A percentile compares a stretch with the other conserved stretches of the same genome.
Conservation (phyloP, 441 rosid genomes). For the Croton setiger region DNA sequence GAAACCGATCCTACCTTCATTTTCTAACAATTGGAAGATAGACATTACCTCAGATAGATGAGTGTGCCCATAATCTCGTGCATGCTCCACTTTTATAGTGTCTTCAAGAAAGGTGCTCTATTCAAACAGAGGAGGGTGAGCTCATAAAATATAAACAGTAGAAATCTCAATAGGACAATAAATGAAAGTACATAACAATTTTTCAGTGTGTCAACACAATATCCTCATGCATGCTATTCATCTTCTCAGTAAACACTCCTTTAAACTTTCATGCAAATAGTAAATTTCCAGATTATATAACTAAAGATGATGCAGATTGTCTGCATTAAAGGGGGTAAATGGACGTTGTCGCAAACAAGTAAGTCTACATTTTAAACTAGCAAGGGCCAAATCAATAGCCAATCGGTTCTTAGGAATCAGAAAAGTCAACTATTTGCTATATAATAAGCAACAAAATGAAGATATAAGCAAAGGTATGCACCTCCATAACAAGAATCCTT, state of each 20-base stretch:
- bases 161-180: neutral
- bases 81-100: conserved; percentile 66
- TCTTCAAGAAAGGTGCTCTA: conserved; percentile 85
- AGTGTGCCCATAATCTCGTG: conserved; percentile 86
- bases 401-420: neutral
- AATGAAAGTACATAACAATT: neutral
- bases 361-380: neutral
- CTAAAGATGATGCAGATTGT: neutral
- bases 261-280: neutral
- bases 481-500: conserved; percentile 86
- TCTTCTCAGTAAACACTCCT: neutral
- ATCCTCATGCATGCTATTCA: neutral
- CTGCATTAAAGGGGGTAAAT: neutral
- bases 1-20: neutral
- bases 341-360: neutral
- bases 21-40: neutral
- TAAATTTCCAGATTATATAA: neutral
- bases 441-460: conserved; percentile 1
- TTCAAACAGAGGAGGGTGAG: conserved; percentile 5
- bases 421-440: neutral
- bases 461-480: conserved; percentile 22
- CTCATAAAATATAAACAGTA: neutral
- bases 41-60: conserved; percentile 73
- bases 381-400: neutral
- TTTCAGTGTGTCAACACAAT: neutral